These are phyloP conservation scores for Fragaria nilgerrensis DNA, from an alignment of 306 rosid species.

Conservation along the genomic window DNA sequence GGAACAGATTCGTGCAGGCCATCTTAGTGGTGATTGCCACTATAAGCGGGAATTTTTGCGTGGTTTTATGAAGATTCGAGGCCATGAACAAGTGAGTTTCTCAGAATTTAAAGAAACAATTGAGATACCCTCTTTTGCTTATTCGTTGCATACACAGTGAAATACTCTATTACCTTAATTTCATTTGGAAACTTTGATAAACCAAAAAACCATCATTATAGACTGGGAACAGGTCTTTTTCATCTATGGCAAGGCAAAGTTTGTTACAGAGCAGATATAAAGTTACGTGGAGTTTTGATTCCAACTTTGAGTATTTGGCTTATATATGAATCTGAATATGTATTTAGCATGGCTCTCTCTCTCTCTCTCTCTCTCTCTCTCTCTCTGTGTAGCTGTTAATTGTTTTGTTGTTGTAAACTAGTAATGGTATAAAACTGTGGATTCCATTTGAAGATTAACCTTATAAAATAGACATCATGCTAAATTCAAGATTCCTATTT, in stretches of 20 bases:
- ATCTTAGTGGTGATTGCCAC: constrained; percentile 95
- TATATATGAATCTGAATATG: background rate
- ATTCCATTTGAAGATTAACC: background rate
- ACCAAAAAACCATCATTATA: background rate
- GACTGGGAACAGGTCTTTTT: background rate
- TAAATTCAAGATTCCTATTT: background rate
- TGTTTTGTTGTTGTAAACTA: background rate
- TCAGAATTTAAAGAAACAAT: background rate
- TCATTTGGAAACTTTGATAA: background rate
- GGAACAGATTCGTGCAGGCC: constrained; percentile 81
- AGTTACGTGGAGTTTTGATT: background rate
- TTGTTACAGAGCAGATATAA: background rate
- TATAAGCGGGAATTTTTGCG: constrained; percentile 75
- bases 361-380: background rate
- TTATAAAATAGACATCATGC: background rate
- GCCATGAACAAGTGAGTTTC: constrained; percentile 73
- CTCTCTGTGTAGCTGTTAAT: background rate
- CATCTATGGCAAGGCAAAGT: background rate
- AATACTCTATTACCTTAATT: background rate
- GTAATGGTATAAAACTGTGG: background rate
- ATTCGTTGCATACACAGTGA: background rate
- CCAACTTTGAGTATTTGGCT: background rate
- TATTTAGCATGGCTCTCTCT: background rate
- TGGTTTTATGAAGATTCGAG: constrained; percentile 55
- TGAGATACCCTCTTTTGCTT: background rate